Percentiles rank a stretch among this genome's conserved stretches.
Evolutionary conservation across 2,329 filamentous ascomycete species (phyloP).

Genomic region (Penicillium crustosum): DNA sequence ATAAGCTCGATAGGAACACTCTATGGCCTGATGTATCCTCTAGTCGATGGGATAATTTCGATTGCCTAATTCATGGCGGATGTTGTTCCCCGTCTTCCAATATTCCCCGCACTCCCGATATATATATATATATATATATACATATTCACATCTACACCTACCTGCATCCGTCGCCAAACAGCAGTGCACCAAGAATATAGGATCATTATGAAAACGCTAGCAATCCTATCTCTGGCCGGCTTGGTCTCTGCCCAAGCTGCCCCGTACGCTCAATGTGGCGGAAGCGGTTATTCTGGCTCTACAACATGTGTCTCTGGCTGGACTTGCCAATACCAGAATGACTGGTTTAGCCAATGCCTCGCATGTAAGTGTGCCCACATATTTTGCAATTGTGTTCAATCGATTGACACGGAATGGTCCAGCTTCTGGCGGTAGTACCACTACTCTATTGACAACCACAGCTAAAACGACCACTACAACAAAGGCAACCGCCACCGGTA

Average conservation of each 20-base stretch:
- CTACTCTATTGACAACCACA: conserved; percentile 6
- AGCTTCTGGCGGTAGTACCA: background rate
- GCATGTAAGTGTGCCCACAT: conserved; percentile 8
- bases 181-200: background rate
- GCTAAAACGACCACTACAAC: conserved; percentile 6
- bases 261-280: conserved; percentile 23
- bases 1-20: background rate
- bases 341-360: conserved; percentile 26
- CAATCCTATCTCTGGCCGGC: conserved; percentile 17
- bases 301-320: conserved; percentile 16
- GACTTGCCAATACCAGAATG: conserved; percentile 20
- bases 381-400: background rate
- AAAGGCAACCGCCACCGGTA: conserved; percentile 1
- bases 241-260: conserved; percentile 24
- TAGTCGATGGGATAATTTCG: background rate
- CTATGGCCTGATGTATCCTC: background rate
- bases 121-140: background rate
- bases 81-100: background rate
- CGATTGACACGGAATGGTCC: background rate
- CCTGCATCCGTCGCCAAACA: background rate
- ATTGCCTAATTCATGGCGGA: conserved; percentile 11
- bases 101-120: background rate
- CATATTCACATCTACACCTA: too few species aligned
- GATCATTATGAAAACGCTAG: conserved; percentile 21
- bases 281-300: conserved; percentile 16